Evolutionary conservation across 1,139 yeast species (phyloP).

Genomic region (Suhomyces chickasaworum): DNA sequence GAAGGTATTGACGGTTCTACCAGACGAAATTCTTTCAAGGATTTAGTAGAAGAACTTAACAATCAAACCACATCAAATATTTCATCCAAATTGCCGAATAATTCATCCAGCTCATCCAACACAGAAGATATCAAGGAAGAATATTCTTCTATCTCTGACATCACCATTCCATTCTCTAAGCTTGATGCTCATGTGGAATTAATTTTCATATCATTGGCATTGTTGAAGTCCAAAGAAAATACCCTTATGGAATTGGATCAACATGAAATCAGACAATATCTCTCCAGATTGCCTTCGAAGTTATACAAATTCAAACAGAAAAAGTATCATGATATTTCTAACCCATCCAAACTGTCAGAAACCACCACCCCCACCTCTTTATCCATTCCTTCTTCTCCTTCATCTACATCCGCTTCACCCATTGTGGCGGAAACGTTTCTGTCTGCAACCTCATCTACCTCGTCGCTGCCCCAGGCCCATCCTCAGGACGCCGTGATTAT

Average conservation of each 20-base stretch:
- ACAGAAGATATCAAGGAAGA: constrained; percentile 1
- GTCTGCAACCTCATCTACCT: constrained; percentile 8
- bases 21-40: constrained; percentile 33
- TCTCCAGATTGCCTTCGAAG: constrained; percentile 57
- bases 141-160: neutral
- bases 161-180: constrained; percentile 58
- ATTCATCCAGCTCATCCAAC: constrained; percentile 7
- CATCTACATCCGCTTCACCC: constrained; percentile 12
- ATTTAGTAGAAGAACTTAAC: constrained; percentile 34
- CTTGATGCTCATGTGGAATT: constrained; percentile 80
- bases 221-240: constrained; percentile 77
- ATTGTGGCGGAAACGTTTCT: constrained; percentile 11
- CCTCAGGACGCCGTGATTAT: constrained; percentile 23
- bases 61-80: constrained; percentile 10
- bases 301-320: constrained; percentile 42
- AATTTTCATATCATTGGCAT: constrained; percentile 73
- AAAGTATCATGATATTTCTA: constrained; percentile 13
- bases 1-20: constrained; percentile 4
- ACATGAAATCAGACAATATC: constrained; percentile 80
- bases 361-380: constrained; percentile 15
- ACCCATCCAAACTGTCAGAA: constrained; percentile 17
- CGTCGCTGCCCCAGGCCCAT: constrained; percentile 8
- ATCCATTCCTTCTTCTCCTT: constrained; percentile 15
- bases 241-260: constrained; percentile 84
- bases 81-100: constrained; percentile 20